Base-by-base conservation (phyloP, 345 rosid genomes). In the Acer campestre region DNA sequence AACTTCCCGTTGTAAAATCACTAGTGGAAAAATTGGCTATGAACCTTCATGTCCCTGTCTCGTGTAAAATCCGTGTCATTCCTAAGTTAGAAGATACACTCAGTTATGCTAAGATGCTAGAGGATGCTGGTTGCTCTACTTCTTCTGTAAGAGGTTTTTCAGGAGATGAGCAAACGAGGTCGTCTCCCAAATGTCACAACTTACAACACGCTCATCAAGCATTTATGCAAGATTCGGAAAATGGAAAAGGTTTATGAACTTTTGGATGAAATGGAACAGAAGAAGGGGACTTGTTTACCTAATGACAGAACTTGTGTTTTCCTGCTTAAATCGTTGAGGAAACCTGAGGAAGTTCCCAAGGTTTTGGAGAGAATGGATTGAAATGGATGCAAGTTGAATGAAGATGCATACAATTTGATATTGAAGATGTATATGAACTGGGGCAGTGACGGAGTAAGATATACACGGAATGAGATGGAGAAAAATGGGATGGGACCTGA, bases 111-210 rank as follows among this genome's bases (percentile, higher is more conserved):
- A 94, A 80, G 86, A 92, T 95, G 98, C 85, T 95, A 40, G 98
- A 93, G 85, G 98, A 88, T 31, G 99, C 99, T 46, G 99, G 99
- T 62, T 95, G 99, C 84, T 90, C 94, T 2, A n/a, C n/a, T n/a
- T n/a, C n/a, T n/a, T n/a, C n/a, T n/a, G n/a, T n/a, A n/a, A n/a
- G 77, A 82, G 71, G 80, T 91, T 14, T 82, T 89, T 61, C 71
- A 46, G 38, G 92, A 80, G 79, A 91, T 93, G 90, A 74, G 71
- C 44, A 86, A 80, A 22, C 80, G 70, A 29, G 96, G 85, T 61
- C 86, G 89, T 78, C 63, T 38, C 10, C 97, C 91, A 0, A 91
- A 93, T 84, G 88, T 77, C 23, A 89, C 69, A 1, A 94, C 95
- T 0, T 94, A 93, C 88, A 94, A 94, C 83, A 84, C 97, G 1